Base-by-base conservation (phyloP, 2,329 filamentous ascomycete species). In the Trichoderma sp. region DNA sequence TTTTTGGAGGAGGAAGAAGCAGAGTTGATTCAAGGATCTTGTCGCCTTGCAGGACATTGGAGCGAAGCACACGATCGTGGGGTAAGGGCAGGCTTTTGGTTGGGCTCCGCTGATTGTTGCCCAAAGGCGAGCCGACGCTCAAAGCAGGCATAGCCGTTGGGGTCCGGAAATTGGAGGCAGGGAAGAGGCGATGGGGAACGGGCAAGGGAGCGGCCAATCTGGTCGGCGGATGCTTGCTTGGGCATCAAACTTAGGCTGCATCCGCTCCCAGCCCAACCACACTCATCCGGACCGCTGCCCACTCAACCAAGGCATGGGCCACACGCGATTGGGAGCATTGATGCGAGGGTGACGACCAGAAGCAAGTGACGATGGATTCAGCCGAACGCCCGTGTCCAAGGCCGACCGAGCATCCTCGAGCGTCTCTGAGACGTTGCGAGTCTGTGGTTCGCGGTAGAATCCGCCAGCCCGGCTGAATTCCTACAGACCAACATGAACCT, bases 91-190 rank as follows among this genome's bases (percentile, higher is more conserved):
- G 48, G 61, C 52, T 34, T 56, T 66, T 45, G 35, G 68, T 69
- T 69, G 68, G 68, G 68, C 68, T 63, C 68, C 57, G 39, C 52
- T 52, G 56, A 64, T 69, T 69, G 64, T 69, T 69, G 68, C 68
- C 68, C 68, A 67, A 69, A 56, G 54, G 54, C 50, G 53, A 54
- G 66, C 66, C 61, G 58, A 68, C 66, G 61, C 52, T 66, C 37
- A 48, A 66, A 53, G 39, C 39, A 59, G 61, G 15, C 29, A 64
- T 29, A n/a, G 61, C 34, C 8, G 45, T 27, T 64, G 52, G 50
- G 61, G 50, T 53, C 63, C 63, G 63, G 63, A 65, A 57, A 19
- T 65, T 48, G 27, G 39, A 59, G 64, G 45, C 68, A 64, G 64
- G 58, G 39, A 64, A 45, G 13, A 35, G 42, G 37, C 39, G 27